Conservation (phyloP, 176 grass and related monocot genomes). For the Oryza coarctata region DNA sequence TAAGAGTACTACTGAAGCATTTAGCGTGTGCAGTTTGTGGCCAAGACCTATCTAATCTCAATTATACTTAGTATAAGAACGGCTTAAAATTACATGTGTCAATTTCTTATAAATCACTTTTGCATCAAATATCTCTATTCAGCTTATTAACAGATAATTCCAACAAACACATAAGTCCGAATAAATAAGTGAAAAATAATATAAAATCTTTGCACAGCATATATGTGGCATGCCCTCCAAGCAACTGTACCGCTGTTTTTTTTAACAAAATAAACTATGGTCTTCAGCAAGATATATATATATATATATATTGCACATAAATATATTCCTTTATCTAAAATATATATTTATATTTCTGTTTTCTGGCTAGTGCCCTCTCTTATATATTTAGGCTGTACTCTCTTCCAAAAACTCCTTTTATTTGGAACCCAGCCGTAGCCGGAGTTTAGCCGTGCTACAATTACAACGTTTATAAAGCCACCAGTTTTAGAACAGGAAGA, state of each 20-base stretch:
- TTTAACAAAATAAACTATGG: not conserved
- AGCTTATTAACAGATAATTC: not conserved
- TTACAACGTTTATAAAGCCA: not conserved
- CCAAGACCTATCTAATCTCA: no score
- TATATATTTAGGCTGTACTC: not conserved
- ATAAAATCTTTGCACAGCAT: not conserved
- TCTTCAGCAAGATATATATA: not conserved
- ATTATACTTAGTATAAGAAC: no score
- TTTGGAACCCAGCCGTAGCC: not conserved
- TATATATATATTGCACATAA: not conserved
- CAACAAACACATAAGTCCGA: not conserved
- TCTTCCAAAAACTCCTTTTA: not conserved
- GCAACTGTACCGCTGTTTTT: no score
- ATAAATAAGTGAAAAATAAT: not conserved
- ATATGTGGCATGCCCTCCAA: no score
- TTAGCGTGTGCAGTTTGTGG: no score
- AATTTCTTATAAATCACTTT: no score
- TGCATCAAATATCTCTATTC: no score
- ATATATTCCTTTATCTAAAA: no score
- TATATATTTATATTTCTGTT: no score
- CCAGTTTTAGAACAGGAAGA: not conserved
- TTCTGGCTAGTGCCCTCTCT: no score
- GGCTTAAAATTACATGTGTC: no score
- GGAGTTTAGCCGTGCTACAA: not conserved
- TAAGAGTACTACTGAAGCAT: no score